phyloP scores from a whole-genome alignment of 176 grass and related monocot genomes.

The Saccharum officinarum region DNA sequence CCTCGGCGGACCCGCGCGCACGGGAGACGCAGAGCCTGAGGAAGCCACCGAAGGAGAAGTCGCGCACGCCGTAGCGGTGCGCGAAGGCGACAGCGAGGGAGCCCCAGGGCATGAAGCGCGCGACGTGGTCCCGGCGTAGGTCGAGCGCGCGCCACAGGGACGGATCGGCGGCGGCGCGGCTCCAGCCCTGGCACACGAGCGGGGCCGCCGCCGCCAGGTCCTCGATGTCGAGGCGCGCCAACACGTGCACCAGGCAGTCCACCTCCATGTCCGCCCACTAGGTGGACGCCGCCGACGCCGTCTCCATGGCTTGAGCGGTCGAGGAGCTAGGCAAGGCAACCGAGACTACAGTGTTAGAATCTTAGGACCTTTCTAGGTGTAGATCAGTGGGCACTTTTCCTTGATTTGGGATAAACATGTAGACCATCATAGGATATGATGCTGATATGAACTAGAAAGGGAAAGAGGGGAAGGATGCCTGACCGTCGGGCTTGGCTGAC shows the following conservation, averaged over 20 bases:
- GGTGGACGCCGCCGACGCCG: no score
- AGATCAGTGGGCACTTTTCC: no score
- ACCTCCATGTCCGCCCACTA: conserved; percentile 65
- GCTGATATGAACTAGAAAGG: no score
- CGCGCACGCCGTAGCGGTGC: conserved; percentile 14
- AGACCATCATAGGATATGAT: no score
- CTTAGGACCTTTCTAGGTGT: no score
- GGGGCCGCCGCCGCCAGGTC: conserved; percentile 59
- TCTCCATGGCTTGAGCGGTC: background rate
- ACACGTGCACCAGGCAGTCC: conserved; percentile 77
- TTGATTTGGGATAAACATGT: no score
- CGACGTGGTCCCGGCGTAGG: conserved; percentile 59
- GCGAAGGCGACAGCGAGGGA: conserved; percentile 48
- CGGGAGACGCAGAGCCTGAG: conserved; percentile 48
- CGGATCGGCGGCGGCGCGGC: conserved; percentile 55
- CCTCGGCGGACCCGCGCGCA: background rate
- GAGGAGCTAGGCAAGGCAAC: no score
- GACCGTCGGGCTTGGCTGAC: no score
- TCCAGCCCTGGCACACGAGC: conserved; percentile 81
- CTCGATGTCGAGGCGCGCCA: conserved; percentile 54
- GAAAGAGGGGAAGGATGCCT: no score
- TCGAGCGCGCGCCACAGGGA: conserved; percentile 70
- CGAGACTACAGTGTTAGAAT: no score
- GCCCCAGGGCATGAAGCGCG: conserved; percentile 78
- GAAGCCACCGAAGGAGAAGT: conserved; percentile 54